Evolutionary conservation across 2,329 filamentous ascomycete species (phyloP), one percentile per base, ranked within the genome.

Genomic region (Fusarium miscanthi): DNA sequence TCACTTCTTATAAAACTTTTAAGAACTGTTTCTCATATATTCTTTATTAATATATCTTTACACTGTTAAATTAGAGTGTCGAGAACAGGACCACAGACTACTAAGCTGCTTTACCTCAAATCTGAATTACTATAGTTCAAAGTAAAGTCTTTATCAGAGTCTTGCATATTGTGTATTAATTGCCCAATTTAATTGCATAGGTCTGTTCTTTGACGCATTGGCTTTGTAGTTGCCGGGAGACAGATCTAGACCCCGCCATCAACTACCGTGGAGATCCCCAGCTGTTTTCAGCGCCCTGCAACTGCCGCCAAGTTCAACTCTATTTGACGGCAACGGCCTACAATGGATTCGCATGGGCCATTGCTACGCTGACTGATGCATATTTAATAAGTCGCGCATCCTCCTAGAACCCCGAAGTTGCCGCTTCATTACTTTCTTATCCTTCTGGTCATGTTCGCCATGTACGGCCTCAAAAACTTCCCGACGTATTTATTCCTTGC

Each of bases 381-480:
- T 54, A 31, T 16, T 54, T 4, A 31, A 54, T 30, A 14, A 8
- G 21, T 54, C 35, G 5, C 2, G 7, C 7, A 17, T 12, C 3
- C 1, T 3, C 31, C 2, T 12, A 2, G 2, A 10, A 10, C 23
- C 3, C 13, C 11, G 4, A 31, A 4, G 21, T 7, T 5, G 23
- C 8, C 27, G 16, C 25, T 31, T 14, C 5, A 23, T 23, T 14
- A n/a, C 11, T 8, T 13, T 10, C 23, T 0, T 19, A 6, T 25
- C 9, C 14, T 11, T 12, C 4, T 1, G 16, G 16, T 21, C 4
- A 19, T 9, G 6, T 8, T 43, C 6, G 9, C 2, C 7, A 33
- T 8, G 21, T 21, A 16, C 12, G 17, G 9, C 1, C 21, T 14
- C 19, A 21, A 16, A 25, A 6, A 6, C 2, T 4, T 31, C 4